phyloP scores from a whole-genome alignment of 257 asterid genomes.

The Ophiorrhiza pumila region DNA sequence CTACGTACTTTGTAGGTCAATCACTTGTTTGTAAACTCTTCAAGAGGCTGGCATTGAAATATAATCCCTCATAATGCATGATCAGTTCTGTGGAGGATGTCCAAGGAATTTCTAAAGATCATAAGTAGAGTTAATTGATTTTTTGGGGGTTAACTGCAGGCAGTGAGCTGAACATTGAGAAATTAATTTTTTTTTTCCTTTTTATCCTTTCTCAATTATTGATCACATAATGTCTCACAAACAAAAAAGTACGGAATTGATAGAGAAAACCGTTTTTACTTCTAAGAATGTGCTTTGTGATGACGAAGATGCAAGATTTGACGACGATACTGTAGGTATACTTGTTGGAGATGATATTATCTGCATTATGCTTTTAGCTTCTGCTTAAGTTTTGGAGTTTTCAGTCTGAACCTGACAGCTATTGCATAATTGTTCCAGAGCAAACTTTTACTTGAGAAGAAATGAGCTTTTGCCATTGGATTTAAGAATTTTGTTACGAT shows the following conservation, averaged over 20 bases:
- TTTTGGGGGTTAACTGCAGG: not conserved
- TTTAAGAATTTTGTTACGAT: not conserved
- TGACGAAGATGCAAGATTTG: not conserved
- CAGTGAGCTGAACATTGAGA: too few relatives aligned
- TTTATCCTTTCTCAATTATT: not conserved
- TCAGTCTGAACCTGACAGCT: not conserved
- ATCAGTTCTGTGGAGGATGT: not conserved
- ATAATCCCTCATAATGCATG: not conserved
- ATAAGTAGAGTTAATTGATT: not conserved
- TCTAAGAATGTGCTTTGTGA: not conserved
- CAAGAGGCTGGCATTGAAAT: not conserved
- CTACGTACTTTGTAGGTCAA: not conserved
- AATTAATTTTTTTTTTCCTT: not conserved
- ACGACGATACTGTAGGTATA: not conserved
- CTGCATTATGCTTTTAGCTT: not conserved
- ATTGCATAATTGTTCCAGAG: not conserved
- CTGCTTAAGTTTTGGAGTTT: not conserved
- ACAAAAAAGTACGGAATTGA: not conserved
- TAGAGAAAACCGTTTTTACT: not conserved
- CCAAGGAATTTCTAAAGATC: not conserved
- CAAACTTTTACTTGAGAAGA: not conserved
- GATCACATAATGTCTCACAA: not conserved
- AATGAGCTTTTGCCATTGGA: not conserved
- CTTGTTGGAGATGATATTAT: too few relatives aligned
- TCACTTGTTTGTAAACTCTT: not conserved